Conservation (phyloP, 148 eudicot genomes). For the Suaeda aralocaspica region DNA sequence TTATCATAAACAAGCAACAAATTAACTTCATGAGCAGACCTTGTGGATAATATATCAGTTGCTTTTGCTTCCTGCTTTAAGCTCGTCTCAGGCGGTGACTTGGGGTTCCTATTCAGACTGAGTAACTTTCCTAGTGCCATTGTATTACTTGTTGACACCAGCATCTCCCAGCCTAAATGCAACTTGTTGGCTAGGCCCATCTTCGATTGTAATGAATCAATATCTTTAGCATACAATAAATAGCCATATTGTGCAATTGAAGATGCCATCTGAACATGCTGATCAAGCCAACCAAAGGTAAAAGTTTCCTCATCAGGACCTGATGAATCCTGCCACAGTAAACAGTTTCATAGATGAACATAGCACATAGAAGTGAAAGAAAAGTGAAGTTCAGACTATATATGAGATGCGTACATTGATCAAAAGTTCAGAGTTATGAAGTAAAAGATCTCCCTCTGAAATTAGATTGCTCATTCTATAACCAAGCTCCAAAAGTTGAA, state of each 20-base stretch:
- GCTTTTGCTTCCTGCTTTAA: slow-evolving; percentile 24
- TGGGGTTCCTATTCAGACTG: slow-evolving; percentile 31
- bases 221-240: slow-evolving; percentile 57
- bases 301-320: slow-evolving; percentile 42
- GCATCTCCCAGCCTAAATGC: slow-evolving; percentile 68
- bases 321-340: slow-evolving; percentile 47
- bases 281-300: slow-evolving; percentile 52
- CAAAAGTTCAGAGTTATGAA: slow-evolving; percentile 47
- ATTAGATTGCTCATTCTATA: slow-evolving; percentile 58
- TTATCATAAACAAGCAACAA: slow-evolving; percentile 5
- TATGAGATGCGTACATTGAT: slow-evolving; percentile 15
- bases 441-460: slow-evolving; percentile 73
- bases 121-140: slow-evolving; percentile 71
- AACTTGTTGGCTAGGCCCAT: slow-evolving; percentile 36
- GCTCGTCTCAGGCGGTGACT: slow-evolving; percentile 11
- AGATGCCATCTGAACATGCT: slow-evolving; percentile 64
- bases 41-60: slow-evolving; percentile 25
- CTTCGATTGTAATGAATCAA: slow-evolving; percentile 40
- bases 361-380: slow-evolving; percentile 3
- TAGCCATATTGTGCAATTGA: slow-evolving; percentile 70
- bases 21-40: slow-evolving; percentile 36
- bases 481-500: slow-evolving; percentile 38
- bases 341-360: slow-evolving; percentile 17
- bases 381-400: neutral
- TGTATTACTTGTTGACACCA: slow-evolving; percentile 51